Evolutionary conservation across 2,329 filamentous ascomycete genomes (phyloP), one percentile per base, ranked within the genome.

Genomic region (Pestalotiopsis sp.): DNA sequence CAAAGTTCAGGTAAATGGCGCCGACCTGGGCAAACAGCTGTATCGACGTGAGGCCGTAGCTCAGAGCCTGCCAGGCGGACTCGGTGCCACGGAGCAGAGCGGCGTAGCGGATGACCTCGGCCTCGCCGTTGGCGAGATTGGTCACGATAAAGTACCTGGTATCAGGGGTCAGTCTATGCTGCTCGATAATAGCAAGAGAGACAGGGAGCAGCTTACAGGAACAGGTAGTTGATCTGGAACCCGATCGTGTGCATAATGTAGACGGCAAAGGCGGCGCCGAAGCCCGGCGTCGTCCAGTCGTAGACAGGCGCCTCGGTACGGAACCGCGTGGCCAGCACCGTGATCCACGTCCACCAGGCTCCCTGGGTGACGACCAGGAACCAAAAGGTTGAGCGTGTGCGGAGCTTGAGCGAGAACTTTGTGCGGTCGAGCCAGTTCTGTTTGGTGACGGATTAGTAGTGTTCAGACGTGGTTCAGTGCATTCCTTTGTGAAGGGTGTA

Each of bases 221-320:
- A 93, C 71, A 93, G 83, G 75, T 94, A 94, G 76, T 93, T 93
- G 7, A 93, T 72, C 78, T 93, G 91, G 73, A 93, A 93, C 0
- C 90, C 88, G 12, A 88, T 79, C 0, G 89, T 88, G 72, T 92
- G 84, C 72, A 94, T 87, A 5, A 94, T 74, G 76, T 91, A 93
- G 20, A 93, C 82, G 0, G 85, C 87, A 72, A 93, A 94, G 0
- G 85, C 89, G 52, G 84, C 83, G 0, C 91, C 91, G 67, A 94
- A 94, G 0, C 89, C 90, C 0, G 80, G 70, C 70, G 85, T 85
- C 0, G 76, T 74, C 92, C 92, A 94, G 76, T 94, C 92, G 72
- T 88, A 91, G 0, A 84, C 86, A 0, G 91, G 91, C 20, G 82
- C 80, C 0, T 85, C 87, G 12, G 80, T 77, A 17, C 83, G 82